Conservation (phyloP, 495 filamentous ascomycete genomes). For the Xylaria intraflava region DNA sequence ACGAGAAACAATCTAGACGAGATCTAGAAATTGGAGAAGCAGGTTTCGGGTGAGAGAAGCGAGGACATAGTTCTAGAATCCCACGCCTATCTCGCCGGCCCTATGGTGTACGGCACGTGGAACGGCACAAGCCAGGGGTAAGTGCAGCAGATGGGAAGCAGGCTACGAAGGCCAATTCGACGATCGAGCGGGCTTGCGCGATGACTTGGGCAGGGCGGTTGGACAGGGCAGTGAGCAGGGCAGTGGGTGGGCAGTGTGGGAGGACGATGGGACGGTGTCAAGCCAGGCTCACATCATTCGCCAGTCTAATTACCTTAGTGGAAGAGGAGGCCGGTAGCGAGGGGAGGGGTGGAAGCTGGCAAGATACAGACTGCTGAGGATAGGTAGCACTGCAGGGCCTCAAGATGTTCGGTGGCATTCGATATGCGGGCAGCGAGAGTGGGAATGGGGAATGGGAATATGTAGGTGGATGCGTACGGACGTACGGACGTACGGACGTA, state of each 20-base stretch:
- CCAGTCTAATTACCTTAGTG: not conserved
- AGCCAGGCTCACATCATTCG: constrained; percentile 1
- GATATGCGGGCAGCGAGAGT: no score
- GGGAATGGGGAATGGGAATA: no score
- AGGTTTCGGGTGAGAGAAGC: constrained; percentile 1
- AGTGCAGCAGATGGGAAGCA: constrained; percentile 10
- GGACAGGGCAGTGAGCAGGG: not conserved
- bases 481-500: no score
- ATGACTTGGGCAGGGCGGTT: not conserved
- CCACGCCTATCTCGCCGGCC: constrained; percentile 5
- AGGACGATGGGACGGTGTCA: not conserved
- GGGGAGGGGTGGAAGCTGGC: constrained; percentile 4
- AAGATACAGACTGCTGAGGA: not conserved
- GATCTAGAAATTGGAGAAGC: constrained; percentile 6
- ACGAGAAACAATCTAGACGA: constrained; percentile 9
- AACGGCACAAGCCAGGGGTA: constrained; percentile 9
- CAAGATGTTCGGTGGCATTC: no score
- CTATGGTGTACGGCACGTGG: constrained; percentile 14
- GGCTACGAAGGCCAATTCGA: constrained; percentile 6
- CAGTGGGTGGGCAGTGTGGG: not conserved
- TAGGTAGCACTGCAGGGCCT: no score
- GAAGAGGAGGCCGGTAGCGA: not conserved
- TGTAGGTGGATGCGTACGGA: no score
- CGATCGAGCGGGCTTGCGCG: not conserved
- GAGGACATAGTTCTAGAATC: constrained; percentile 3